A percentile compares a stretch with the other conserved stretches of the same genome.
Evolutionary conservation across 1,284 basidiomycete genomes (phyloP).

Genomic region (Marasmius sp.): DNA sequence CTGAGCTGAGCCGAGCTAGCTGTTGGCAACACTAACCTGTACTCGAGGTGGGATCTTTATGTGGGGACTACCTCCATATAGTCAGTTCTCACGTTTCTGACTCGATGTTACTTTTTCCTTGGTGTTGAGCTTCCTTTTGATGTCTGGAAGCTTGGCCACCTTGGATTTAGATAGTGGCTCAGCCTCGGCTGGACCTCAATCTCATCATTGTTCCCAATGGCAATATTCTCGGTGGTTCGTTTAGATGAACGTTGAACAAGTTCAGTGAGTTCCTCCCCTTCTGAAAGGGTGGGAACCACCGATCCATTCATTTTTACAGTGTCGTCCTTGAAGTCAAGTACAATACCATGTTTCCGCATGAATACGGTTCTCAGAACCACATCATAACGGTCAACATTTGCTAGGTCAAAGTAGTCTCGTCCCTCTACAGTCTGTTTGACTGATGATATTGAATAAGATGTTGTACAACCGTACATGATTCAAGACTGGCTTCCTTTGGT

Average conservation of each 20-base stretch:
- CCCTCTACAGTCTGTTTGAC: not conserved
- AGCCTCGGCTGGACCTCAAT: not conserved
- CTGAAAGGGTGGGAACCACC: not conserved
- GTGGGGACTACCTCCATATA: not conserved
- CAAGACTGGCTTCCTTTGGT: constrained; percentile 20
- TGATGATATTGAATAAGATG: not conserved
- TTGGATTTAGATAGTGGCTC: too few relatives aligned
- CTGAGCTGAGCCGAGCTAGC: too few relatives aligned
- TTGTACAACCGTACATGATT: constrained; percentile 20
- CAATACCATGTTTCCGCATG: not conserved
- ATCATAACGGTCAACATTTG: constrained; percentile 20
- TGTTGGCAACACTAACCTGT: too few relatives aligned
- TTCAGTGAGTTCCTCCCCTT: not conserved
- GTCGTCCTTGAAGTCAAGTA: constrained; percentile 3
- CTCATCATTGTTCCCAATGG: not conserved
- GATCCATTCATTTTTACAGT: constrained; percentile 10
- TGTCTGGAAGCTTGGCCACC: too few relatives aligned
- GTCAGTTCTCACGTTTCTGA: not conserved
- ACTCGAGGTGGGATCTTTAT: too few relatives aligned
- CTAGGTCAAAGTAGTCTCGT: constrained; percentile 16
- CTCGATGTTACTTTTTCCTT: not conserved
- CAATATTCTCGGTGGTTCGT: not conserved
- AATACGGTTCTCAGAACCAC: not conserved
- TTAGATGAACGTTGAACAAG: not conserved
- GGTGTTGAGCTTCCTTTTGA: too few relatives aligned